These are phyloP conservation scores for Fremontodendron californicum DNA, from an alignment of 345 rosid species.

Conservation along the genomic window DNA sequence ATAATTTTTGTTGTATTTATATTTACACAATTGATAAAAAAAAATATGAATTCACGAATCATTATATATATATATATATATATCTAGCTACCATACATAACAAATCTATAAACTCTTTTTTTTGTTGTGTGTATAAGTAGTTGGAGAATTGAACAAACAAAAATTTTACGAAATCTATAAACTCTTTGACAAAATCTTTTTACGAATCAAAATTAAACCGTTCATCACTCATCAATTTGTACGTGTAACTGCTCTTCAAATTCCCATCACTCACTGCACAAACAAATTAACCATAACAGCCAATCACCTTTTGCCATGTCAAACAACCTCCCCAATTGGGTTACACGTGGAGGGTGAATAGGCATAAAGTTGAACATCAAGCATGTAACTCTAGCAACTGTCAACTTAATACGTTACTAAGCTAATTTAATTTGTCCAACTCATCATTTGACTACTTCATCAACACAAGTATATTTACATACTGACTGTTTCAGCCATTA, in stretches of 20 bases:
- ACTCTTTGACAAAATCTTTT: no score
- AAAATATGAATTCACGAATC: no score
- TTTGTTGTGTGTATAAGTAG: no score
- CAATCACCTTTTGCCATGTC: not conserved
- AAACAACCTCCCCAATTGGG: not conserved
- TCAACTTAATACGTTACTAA: not conserved
- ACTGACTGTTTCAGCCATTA: not conserved
- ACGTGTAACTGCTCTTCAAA: not conserved
- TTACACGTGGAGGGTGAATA: not conserved
- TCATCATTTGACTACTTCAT: slow-evolving; percentile 6
- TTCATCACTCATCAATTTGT: not conserved
- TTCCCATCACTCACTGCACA: not conserved
- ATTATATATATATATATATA: no score
- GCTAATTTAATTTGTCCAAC: not conserved
- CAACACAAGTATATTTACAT: not conserved
- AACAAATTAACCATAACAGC: not conserved
- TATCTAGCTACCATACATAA: no score
- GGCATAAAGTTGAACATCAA: not conserved
- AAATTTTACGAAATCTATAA: no score
- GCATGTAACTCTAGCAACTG: not conserved
- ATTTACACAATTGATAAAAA: no score
- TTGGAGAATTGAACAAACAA: no score
- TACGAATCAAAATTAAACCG: not conserved
- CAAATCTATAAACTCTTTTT: no score
- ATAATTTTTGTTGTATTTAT: no score